These are phyloP conservation scores for Serendipita sp. DNA, from an alignment of 1,284 basidiomycete genomes.

Conservation along the genomic window DNA sequence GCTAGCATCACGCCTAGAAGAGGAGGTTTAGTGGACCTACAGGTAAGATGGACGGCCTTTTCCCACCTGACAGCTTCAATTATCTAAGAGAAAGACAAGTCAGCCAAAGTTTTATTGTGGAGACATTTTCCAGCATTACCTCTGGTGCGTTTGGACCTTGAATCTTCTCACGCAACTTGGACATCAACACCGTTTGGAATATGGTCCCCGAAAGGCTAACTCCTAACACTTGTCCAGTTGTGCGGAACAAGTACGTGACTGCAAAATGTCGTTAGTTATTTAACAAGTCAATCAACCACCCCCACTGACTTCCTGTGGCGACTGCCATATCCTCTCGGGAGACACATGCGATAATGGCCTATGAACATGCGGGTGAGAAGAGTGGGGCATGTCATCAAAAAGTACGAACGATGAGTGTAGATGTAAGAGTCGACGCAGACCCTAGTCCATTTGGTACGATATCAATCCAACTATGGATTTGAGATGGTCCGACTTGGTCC, in stretches of 20 bases:
- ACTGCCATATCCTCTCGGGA: conserved; percentile 71
- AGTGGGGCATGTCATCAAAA: conserved; percentile 9
- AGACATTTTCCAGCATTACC: conserved; percentile 11
- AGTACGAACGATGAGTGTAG: conserved; percentile 55
- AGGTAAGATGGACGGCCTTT: conserved; percentile 11
- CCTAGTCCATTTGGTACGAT: conserved; percentile 68
- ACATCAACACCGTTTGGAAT: conserved; percentile 58
- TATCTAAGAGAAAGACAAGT: conserved; percentile 3
- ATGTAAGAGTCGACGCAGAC: conserved; percentile 72
- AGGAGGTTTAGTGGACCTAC: background rate
- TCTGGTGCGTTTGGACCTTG: conserved; percentile 56
- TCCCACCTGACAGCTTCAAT: conserved; percentile 11
- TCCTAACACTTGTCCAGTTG: conserved; percentile 81
- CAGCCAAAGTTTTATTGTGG: background rate
- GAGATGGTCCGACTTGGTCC: conserved; percentile 42
- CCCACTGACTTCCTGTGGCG: conserved; percentile 67
- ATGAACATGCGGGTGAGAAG: conserved; percentile 16
- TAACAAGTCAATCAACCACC: conserved; percentile 5
- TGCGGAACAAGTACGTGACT: conserved; percentile 85
- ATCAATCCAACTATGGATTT: conserved; percentile 60
- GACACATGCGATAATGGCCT: conserved; percentile 78
- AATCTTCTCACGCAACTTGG: conserved; percentile 55
- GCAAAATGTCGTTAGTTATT: conserved; percentile 11
- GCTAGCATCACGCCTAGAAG: conserved; percentile 30
- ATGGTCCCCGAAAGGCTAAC: conserved; percentile 74